Conservation (phyloP, 306 rosid genomes). For the Trichosanthes cucumerina region DNA sequence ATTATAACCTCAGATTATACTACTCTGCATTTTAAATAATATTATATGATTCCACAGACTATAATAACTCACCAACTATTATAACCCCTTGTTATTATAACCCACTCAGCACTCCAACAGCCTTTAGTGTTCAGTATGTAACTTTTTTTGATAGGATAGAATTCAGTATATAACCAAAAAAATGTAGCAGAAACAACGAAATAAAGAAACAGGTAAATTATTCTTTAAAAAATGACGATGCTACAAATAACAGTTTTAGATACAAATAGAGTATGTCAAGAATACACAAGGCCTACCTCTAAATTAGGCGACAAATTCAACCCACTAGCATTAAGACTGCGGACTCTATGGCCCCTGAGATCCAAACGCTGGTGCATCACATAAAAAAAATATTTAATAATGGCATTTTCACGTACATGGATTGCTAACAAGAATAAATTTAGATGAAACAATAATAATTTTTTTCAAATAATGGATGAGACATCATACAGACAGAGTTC, state of each 20-base stretch:
- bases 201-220: background rate
- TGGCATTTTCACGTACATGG: background rate
- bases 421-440: background rate
- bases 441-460: background rate
- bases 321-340: conserved; percentile 82
- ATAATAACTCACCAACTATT: too few relatives aligned
- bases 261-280: background rate
- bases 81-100: too few relatives aligned
- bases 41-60: too few relatives aligned
- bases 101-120: too few relatives aligned
- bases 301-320: conserved; percentile 84
- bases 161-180: background rate
- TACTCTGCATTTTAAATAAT: too few relatives aligned
- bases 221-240: background rate
- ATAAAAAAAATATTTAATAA: conserved; percentile 16
- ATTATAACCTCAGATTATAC: too few relatives aligned
- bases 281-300: conserved; percentile 50
- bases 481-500: background rate
- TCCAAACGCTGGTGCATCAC: conserved; percentile 65
- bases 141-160: too few relatives aligned
- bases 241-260: background rate
- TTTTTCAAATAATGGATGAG: background rate
- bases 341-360: conserved; percentile 95
- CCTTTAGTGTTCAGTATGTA: too few relatives aligned
- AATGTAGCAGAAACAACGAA: background rate